A percentile compares a stretch with the other conserved stretches of the same genome.
Evolutionary conservation across 2,329 filamentous ascomycete genomes (phyloP).

Genomic region (Metarhizium humberi): DNA sequence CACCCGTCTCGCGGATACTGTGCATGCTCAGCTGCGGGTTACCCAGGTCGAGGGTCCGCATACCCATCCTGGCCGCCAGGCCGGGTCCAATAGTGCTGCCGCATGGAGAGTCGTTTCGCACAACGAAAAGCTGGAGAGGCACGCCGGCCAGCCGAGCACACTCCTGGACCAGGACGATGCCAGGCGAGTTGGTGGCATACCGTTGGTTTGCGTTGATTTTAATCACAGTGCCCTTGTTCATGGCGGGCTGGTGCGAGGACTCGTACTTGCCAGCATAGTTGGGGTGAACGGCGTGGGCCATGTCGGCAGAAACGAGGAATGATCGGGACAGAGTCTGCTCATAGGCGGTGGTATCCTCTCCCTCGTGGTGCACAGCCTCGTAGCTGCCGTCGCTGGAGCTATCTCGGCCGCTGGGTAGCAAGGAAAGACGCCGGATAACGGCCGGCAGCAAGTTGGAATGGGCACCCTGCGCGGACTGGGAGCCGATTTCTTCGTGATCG

Average conservation of each 20-base stretch:
- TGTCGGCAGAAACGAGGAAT: constrained; percentile 92
- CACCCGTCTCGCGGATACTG: constrained; percentile 88
- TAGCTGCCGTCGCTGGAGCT: constrained; percentile 55
- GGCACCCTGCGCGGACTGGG: constrained; percentile 83
- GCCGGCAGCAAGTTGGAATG: constrained; percentile 86
- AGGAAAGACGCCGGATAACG: constrained; percentile 77
- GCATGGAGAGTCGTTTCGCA: constrained; percentile 89
- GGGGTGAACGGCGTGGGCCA: constrained; percentile 93
- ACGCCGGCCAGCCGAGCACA: constrained; percentile 66
- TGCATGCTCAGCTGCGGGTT: constrained; percentile 97
- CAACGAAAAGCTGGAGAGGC: constrained; percentile 90
- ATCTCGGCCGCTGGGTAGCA: constrained; percentile 58
- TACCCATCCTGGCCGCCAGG: constrained; percentile 76
- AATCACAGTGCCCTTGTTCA: constrained; percentile 95
- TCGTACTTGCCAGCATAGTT: constrained; percentile 95
- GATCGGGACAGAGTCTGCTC: constrained; percentile 88
- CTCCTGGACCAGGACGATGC: constrained; percentile 87
- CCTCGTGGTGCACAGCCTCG: constrained; percentile 48
- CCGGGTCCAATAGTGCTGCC: constrained; percentile 98
- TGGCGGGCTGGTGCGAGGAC: constrained; percentile 77
- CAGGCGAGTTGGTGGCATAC: constrained; percentile 93
- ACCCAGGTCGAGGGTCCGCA: constrained; percentile 82
- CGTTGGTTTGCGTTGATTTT: constrained; percentile 97
- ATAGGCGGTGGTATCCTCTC: constrained; percentile 68
- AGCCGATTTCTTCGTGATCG: constrained; percentile 96